Evolutionary conservation across 495 filamentous ascomycete genomes (phyloP).

Genomic region (Annulohypoxylon stygium): DNA sequence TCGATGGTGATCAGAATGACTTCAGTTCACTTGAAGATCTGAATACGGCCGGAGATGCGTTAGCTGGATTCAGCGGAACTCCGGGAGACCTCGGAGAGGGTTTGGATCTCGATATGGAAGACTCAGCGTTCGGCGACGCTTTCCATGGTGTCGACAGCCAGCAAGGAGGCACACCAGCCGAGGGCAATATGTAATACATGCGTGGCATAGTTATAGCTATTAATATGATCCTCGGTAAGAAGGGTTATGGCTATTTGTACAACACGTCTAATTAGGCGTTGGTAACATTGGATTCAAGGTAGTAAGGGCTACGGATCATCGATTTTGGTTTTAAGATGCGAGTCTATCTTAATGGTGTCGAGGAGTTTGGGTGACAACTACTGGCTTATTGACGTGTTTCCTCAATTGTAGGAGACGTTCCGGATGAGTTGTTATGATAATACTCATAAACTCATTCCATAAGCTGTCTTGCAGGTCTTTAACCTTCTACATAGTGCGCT

Average conservation of each 20-base stretch:
- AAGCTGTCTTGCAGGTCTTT: slow-evolving; percentile 1
- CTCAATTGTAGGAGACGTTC: background rate
- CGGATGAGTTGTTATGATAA: background rate
- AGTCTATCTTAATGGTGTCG: slow-evolving; percentile 16
- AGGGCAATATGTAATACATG: slow-evolving; percentile 42
- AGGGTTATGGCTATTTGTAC: background rate
- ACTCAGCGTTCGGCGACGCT: slow-evolving; percentile 69
- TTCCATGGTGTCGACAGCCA: slow-evolving; percentile 64
- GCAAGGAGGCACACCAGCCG: slow-evolving; percentile 46
- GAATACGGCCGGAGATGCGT: slow-evolving; percentile 63
- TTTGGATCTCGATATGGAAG: slow-evolving; percentile 64
- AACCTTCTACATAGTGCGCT: background rate
- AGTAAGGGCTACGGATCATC: background rate
- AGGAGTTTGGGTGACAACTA: background rate
- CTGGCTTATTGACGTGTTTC: background rate
- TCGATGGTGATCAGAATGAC: slow-evolving; percentile 61
- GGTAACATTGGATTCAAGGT: background rate
- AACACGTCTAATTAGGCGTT: background rate
- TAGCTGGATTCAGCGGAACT: slow-evolving; percentile 58
- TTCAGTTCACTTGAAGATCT: slow-evolving; percentile 67
- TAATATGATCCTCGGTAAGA: background rate
- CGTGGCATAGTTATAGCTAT: background rate
- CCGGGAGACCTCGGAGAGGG: slow-evolving; percentile 59
- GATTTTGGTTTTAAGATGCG: background rate
- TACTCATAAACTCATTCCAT: background rate